Evolutionary conservation across 2,329 filamentous ascomycete species (phyloP).

Genomic region (Aspergillus uvarum): DNA sequence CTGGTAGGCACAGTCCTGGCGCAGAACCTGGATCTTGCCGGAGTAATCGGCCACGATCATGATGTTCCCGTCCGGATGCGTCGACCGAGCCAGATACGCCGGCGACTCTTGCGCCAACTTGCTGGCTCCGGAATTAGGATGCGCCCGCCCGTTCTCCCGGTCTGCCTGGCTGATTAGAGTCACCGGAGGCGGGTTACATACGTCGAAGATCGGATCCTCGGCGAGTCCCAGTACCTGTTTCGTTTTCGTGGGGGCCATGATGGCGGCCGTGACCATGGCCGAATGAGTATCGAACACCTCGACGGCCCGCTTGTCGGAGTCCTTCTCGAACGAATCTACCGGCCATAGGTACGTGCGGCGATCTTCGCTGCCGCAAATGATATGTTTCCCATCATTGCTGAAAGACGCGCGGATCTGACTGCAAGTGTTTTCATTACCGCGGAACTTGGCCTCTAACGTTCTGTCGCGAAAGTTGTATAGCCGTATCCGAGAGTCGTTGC

Average conservation of each 20-base stretch:
- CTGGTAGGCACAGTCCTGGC: slow-evolving; percentile 84
- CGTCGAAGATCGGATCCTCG: slow-evolving; percentile 89
- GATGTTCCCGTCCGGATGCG: slow-evolving; percentile 81
- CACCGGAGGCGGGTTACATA: slow-evolving; percentile 92
- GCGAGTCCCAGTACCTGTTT: slow-evolving; percentile 75
- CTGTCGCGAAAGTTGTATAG: slow-evolving; percentile 88
- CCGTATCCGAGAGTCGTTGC: slow-evolving; percentile 89
- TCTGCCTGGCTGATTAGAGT: slow-evolving; percentile 67
- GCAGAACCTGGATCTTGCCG: slow-evolving; percentile 88
- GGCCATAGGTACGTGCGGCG: slow-evolving; percentile 89
- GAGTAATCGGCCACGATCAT: slow-evolving; percentile 86
- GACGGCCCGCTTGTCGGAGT: slow-evolving; percentile 75
- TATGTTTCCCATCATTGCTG: slow-evolving; percentile 79
- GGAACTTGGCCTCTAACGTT: slow-evolving; percentile 81
- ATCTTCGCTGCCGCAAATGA: slow-evolving; percentile 93
- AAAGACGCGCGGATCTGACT: slow-evolving; percentile 90
- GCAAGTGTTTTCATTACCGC: slow-evolving; percentile 83
- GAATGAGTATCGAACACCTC: slow-evolving; percentile 91
- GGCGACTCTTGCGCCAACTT: slow-evolving; percentile 66
- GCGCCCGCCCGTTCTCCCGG: slow-evolving; percentile 21
- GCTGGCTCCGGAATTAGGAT: slow-evolving; percentile 33
- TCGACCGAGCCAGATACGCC: slow-evolving; percentile 71
- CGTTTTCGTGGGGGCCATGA: slow-evolving; percentile 78
- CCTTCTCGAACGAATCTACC: slow-evolving; percentile 60
- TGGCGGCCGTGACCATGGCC: slow-evolving; percentile 82